Percentiles rank a stretch among this genome's conserved stretches.
Conservation (phyloP, 306 rosid genomes). For the Malus asiatica region DNA sequence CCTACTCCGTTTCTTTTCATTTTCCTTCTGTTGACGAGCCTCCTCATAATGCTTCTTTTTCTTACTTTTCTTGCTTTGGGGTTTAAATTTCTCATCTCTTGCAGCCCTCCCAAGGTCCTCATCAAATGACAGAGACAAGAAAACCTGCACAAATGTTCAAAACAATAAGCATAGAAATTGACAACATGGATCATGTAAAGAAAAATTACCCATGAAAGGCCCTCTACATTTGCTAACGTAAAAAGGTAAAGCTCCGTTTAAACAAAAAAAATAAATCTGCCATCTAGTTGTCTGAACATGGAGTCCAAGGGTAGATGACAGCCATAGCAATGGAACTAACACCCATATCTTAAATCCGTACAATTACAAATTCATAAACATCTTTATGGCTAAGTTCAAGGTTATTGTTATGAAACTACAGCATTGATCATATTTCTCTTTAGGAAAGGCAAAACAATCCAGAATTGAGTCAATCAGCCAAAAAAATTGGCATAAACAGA, state of each 20-base stretch:
- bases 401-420: background rate
- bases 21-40: conserved; percentile 46
- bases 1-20: conserved; percentile 65
- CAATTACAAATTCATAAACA: background rate
- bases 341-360: background rate
- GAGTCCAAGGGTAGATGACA: background rate
- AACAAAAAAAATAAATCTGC: background rate
- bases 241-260: background rate
- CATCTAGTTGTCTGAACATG: background rate
- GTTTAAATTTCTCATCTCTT: conserved; percentile 45
- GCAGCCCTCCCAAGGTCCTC: conserved; percentile 69
- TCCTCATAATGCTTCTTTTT: conserved; percentile 61
- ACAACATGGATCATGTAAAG: background rate
- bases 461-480: background rate
- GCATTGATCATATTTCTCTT: background rate
- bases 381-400: background rate
- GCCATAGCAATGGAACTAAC: background rate
- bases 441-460: background rate
- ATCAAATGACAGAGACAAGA: conserved; percentile 66
- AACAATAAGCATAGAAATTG: conserved; percentile 11
- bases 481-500: background rate
- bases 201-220: background rate
- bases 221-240: background rate
- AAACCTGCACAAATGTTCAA: conserved; percentile 53
- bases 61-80: conserved; percentile 45